Percentiles rank a stretch among this genome's conserved stretches.
These are phyloP conservation scores for Neolentinus lepideus DNA, from an alignment of 1,284 basidiomycete genomes.

Conservation along the genomic window DNA sequence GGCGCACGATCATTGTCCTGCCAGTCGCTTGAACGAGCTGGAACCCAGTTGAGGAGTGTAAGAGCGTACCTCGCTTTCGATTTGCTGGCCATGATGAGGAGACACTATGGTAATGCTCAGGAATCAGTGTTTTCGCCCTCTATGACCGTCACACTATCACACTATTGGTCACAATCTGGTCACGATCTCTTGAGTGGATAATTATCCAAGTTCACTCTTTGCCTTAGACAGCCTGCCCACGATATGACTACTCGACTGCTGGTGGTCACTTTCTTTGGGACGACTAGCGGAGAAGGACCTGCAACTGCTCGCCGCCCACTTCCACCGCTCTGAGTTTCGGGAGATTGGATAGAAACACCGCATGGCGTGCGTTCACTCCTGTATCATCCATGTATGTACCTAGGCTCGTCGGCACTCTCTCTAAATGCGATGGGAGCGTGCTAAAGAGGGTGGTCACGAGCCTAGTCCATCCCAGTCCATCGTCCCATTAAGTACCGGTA, in stretches of 20 bases:
- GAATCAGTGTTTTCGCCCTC: background rate
- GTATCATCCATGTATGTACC: too few relatives aligned
- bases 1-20: conserved; percentile 78
- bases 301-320: background rate
- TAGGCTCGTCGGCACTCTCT: too few relatives aligned
- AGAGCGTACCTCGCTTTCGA: background rate
- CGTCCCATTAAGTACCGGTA: too few relatives aligned
- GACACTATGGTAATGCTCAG: background rate
- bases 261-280: background rate
- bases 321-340: background rate
- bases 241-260: background rate
- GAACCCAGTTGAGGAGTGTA: background rate
- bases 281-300: background rate
- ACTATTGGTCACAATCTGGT: too few relatives aligned
- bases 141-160: too few relatives aligned
- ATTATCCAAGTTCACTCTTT: background rate
- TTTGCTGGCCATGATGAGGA: background rate
- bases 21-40: background rate
- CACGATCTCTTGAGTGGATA: too few relatives aligned
- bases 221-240: background rate
- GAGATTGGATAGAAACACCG: background rate
- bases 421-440: too few relatives aligned
- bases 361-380: background rate
- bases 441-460: too few relatives aligned
- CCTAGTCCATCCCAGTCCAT: too few relatives aligned